Base-by-base conservation (phyloP, 352 stramenopile species). In the Globisporangium perplexum region DNA sequence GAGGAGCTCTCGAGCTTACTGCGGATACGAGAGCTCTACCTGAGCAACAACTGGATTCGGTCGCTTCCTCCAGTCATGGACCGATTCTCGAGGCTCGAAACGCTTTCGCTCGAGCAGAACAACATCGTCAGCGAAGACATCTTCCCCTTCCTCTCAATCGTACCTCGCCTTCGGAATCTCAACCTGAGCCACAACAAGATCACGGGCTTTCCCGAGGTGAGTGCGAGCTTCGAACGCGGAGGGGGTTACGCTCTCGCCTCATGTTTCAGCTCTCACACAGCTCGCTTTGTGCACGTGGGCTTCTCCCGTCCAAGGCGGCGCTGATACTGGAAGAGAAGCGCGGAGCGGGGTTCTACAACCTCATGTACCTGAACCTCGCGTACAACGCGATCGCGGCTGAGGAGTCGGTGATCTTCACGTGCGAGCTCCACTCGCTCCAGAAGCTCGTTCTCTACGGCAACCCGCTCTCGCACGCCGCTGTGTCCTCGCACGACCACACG, bases 111-210 rank as follows among this genome's bases (percentile, higher is more conserved):
- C 22, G 79, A 93, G 51, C 78, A 79, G 36, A 93, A 93, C 64
- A 82, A 72, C 46, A 77, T 93, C n/a, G 48, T 60, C 1, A 77
- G 76, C 8, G 60, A 77, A 22, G 76, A 83, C 26, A 65, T 87
- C n/a, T 90, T 93, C 59, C 60, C 74, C 2, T 76, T 90, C n/a
- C 63, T 93, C 15, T 48, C 72, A 14, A 77, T 88, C 35, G 66
- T 82, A 53, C 82, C 82, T 3, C 74, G 78, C 0, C 60, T 93
- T 15, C 71, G 71, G 8, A 87, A 87, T 26, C 65, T 93, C 47
- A 90, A 93, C 45, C 36, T 93, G n/a, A 88, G 73, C 30, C 71
- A 89, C 53, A 93, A 93, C 65, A 88, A 84, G 47, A 66, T 93
- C 55, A 82, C 73, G 11, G 59, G 66, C 4, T 90, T 93, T 43